phyloP scores from a whole-genome alignment of 2,329 filamentous ascomycete species.

The Penicillium sp. region DNA sequence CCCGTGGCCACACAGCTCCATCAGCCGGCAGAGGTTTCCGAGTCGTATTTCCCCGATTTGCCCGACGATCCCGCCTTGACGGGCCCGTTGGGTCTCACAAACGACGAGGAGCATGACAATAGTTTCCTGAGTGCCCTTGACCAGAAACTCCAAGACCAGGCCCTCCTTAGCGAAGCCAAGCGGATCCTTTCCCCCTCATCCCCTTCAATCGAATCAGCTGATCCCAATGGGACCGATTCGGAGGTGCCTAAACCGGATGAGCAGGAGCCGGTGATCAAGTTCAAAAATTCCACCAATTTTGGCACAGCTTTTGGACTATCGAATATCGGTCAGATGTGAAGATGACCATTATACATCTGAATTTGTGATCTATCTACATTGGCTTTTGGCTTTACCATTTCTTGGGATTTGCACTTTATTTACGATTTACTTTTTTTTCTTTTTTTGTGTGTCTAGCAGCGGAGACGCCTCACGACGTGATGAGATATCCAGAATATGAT shows the following conservation, averaged over 20 bases:
- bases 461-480: constrained; percentile 12
- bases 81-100: constrained; percentile 42
- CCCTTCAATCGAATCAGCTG: constrained; percentile 20
- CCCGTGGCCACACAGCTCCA: constrained; percentile 28
- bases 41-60: constrained; percentile 40
- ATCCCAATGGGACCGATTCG: constrained; percentile 22
- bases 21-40: constrained; percentile 36
- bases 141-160: constrained; percentile 41
- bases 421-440: background rate
- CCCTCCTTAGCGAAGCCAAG: constrained; percentile 14
- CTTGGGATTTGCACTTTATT: constrained; percentile 1
- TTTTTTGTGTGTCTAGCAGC: constrained; percentile 1
- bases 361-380: constrained; percentile 15
- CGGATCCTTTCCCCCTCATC: constrained; percentile 26
- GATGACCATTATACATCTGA: constrained; percentile 1
- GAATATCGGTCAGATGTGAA: constrained; percentile 16
- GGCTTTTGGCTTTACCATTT: background rate
- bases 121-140: constrained; percentile 42
- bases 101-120: constrained; percentile 38
- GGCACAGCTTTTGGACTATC: constrained; percentile 43
- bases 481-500: constrained; percentile 13
- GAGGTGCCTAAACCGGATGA: constrained; percentile 24
- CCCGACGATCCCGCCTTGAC: constrained; percentile 42
- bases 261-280: constrained; percentile 37
- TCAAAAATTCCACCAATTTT: constrained; percentile 46